Evolutionary conservation across 768 basidiomycete genomes (phyloP), one percentile per base, ranked within the genome.

Genomic region (Boletus reticuloceps): DNA sequence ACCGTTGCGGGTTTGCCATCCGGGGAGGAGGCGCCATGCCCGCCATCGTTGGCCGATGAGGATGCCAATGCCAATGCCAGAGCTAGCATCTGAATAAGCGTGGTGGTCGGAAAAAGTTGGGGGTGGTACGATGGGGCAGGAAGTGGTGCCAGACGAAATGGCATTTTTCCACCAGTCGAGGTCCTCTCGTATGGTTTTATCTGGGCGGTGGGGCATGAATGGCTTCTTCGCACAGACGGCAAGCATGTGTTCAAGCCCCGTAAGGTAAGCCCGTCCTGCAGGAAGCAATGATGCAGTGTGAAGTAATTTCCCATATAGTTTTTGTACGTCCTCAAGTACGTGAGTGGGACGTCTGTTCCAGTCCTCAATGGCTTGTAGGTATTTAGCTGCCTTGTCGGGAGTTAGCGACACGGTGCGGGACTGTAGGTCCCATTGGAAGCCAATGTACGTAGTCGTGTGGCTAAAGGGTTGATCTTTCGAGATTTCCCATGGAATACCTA

Each of bases 231-330:
- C 4, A 48, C 63, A 73, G 1, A 65, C 31, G 0, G 60, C 56
- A 0, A 80, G 47, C 65, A 79, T 73, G 54, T 63, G n/a, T 53
- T 81, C 74, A 19, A 81, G 54, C n/a, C 48, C 44, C 40, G 73
- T 78, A 51, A 82, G 69, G 58, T 75, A 77, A 1, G 79, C 73
- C 0, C 72, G 65, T 11, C 70, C 72, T 25, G 2, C 31, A 1
- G 72, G 71, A 4, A 75, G 36, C 0, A 77, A 60, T 1, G 64
- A 46, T 25, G 13, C 1, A 1, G 25, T 13, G 6, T 45, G 36
- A 0, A 46, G 45, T 2, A 46, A 6, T 20, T 46, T 46, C 0
- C 45, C 19, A 20, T 46, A 48, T 16, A 32, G 46, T 10, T 36
- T 47, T 22, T 16, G 20, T 19, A 47, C 8, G 16, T 47, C 11